Percentiles rank a stretch among this genome's conserved stretches.
phyloP scores from a whole-genome alignment of 2,329 filamentous ascomycete genomes.

The Colletotrichum shisoi region DNA sequence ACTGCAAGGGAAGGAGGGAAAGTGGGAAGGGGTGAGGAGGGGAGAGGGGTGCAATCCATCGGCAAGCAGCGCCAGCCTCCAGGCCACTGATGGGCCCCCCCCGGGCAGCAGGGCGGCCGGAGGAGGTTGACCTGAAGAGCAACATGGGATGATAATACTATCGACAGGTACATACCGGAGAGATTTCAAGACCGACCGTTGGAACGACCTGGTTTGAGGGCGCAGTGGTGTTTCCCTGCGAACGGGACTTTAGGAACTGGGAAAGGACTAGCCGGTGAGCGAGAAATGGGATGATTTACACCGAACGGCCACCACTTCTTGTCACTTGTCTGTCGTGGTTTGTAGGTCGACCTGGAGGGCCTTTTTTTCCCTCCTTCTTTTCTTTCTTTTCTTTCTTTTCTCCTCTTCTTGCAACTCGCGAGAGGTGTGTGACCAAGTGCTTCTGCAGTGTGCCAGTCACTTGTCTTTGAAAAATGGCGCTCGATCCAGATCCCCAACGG shows the following conservation, averaged over 20 bases:
- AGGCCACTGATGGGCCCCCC: background rate
- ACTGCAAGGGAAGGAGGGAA: slow-evolving; percentile 35
- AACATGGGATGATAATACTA: slow-evolving; percentile 22
- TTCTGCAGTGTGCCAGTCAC: slow-evolving; percentile 11
- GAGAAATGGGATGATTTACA: slow-evolving; percentile 34
- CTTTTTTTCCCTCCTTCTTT: background rate
- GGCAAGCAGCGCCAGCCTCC: slow-evolving; percentile 11
- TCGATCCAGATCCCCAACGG: slow-evolving; percentile 2
- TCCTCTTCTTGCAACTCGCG: no score
- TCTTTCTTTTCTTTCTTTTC: background rate
- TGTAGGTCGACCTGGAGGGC: no score
- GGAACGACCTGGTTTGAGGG: slow-evolving; percentile 2
- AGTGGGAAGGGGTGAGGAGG: slow-evolving; percentile 20
- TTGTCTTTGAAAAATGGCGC: slow-evolving; percentile 14
- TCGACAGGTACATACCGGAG: slow-evolving; percentile 37
- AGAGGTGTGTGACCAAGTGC: background rate
- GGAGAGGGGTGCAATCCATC: slow-evolving; percentile 14
- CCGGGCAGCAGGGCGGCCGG: background rate
- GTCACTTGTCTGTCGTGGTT: background rate
- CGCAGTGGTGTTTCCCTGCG: slow-evolving; percentile 13
- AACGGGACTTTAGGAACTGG: slow-evolving; percentile 10
- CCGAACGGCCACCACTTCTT: slow-evolving; percentile 12
- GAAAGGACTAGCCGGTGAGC: slow-evolving; percentile 25
- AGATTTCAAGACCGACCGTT: slow-evolving; percentile 6
- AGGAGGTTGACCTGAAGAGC: slow-evolving; percentile 4